Evolutionary conservation across 2,329 filamentous ascomycete species (phyloP).

Genomic region (Coccinonectria pachysandricola): DNA sequence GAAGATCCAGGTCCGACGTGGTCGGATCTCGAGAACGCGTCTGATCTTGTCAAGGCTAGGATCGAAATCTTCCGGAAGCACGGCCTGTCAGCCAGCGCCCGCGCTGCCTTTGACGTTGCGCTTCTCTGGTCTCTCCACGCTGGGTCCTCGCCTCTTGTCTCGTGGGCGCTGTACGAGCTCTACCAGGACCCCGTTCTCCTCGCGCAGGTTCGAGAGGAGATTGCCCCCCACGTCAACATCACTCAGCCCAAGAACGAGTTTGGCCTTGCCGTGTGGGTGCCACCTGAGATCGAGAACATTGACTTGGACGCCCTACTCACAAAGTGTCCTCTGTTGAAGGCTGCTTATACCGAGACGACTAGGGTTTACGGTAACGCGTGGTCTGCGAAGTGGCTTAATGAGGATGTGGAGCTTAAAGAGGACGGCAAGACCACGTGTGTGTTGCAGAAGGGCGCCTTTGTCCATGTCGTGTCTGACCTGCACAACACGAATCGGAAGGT

Average conservation of each 20-base stretch:
- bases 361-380: constrained; percentile 27
- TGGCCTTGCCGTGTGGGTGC: constrained; percentile 24
- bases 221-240: constrained; percentile 22
- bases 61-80: constrained; percentile 20
- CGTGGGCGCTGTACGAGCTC: constrained; percentile 33
- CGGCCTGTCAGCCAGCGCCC: constrained; percentile 20
- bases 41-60: constrained; percentile 22
- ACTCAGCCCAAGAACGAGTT: constrained; percentile 27
- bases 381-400: constrained; percentile 20
- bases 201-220: constrained; percentile 27
- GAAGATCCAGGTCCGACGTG: constrained; percentile 23
- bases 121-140: constrained; percentile 29
- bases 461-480: constrained; percentile 23
- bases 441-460: constrained; percentile 25
- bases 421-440: constrained; percentile 16
- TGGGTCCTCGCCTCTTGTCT: constrained; percentile 27
- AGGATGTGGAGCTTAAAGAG: constrained; percentile 23
- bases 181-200: constrained; percentile 29
- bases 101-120: constrained; percentile 25
- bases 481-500: constrained; percentile 24
- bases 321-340: constrained; percentile 28
- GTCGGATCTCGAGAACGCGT: constrained; percentile 28
- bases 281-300: constrained; percentile 23
- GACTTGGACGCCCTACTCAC: constrained; percentile 26
- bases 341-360: constrained; percentile 30